Percentiles rank a stretch among this genome's conserved stretches.
Conservation (phyloP, 176 grass and related monocot genomes). For the Eragrostis curvula region DNA sequence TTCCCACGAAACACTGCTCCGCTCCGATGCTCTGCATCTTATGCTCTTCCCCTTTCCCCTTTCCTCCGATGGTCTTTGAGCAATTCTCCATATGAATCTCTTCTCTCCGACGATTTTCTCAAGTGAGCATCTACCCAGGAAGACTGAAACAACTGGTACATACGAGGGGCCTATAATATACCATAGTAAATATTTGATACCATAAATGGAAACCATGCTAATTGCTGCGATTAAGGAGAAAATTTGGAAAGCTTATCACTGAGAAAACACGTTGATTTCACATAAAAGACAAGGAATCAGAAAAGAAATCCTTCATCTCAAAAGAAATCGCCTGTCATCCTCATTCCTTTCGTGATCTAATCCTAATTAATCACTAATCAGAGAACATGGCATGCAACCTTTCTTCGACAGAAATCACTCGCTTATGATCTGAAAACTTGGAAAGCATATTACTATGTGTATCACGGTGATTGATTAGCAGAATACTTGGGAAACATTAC, state of each 20-base stretch:
- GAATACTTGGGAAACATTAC: neutral
- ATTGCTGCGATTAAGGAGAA: neutral
- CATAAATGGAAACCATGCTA: neutral
- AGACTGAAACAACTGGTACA: neutral
- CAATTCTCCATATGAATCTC: neutral
- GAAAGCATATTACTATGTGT: neutral
- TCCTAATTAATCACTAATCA: too few relatives aligned
- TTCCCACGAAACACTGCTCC: neutral
- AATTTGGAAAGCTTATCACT: neutral
- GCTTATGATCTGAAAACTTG: conserved; percentile 13
- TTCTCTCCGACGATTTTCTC: neutral
- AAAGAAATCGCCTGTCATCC: too few relatives aligned
- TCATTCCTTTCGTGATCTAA: too few relatives aligned
- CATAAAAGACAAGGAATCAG: too few relatives aligned
- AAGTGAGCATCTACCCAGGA: neutral
- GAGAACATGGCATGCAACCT: neutral
- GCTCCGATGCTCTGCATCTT: conserved; percentile 11
- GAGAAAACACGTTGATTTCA: neutral
- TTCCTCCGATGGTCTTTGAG: neutral
- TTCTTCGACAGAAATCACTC: neutral
- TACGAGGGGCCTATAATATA: neutral
- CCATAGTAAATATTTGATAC: too few relatives aligned
- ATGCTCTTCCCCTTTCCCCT: neutral
- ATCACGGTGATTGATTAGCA: neutral
- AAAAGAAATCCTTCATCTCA: too few relatives aligned